These are phyloP conservation scores for Colletotrichum somersetense DNA, from an alignment of 2,329 filamentous ascomycete genomes.

Conservation along the genomic window DNA sequence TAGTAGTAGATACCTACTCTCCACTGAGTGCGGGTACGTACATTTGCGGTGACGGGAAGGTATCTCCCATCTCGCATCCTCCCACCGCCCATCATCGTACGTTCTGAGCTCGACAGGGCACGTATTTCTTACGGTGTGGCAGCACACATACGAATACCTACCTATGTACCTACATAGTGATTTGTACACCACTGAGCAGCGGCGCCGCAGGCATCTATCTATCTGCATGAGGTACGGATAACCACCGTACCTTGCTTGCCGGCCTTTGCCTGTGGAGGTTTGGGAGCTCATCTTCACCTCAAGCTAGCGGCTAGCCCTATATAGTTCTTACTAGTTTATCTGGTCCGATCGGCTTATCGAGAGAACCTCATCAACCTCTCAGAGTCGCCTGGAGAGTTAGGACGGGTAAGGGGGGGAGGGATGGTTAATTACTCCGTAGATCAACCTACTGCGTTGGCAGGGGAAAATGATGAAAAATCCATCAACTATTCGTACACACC, in stretches of 20 bases:
- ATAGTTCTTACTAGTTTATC: neutral
- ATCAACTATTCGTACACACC: no score
- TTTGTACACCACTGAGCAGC: neutral
- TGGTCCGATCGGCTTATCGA: neutral
- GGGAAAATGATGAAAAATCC: neutral
- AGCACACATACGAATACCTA: neutral
- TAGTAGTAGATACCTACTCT: no score
- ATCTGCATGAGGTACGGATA: neutral
- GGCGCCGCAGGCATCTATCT: neutral
- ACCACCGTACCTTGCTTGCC: neutral
- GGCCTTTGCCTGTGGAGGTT: neutral
- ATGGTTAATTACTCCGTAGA: neutral
- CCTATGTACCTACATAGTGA: no score
- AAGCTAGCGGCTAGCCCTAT: neutral
- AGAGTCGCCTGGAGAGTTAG: neutral
- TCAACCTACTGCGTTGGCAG: neutral
- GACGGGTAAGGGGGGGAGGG: neutral
- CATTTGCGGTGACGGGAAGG: neutral
- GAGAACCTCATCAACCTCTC: neutral
- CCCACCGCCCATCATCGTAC: neutral
- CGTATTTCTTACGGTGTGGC: neutral
- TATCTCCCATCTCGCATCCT: conserved; percentile 1
- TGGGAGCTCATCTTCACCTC: neutral
- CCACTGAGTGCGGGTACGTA: neutral
- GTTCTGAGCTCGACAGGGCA: neutral